Evolutionary conservation across 495 filamentous ascomycete genomes (phyloP).

Genomic region (Polyplosphaeria fusca): DNA sequence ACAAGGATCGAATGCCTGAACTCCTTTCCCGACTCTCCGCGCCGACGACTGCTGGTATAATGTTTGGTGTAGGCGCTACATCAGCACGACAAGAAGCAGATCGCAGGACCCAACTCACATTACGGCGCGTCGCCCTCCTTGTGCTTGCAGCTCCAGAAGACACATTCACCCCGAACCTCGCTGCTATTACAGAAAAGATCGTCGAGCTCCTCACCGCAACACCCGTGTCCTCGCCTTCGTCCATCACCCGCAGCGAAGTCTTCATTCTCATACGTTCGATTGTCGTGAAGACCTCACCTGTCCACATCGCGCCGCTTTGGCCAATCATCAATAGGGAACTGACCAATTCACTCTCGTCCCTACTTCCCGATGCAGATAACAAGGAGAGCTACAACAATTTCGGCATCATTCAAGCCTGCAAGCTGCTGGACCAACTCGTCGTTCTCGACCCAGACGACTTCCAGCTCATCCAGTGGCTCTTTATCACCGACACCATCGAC

Average conservation of each 20-base stretch:
- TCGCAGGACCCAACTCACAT: constrained; percentile 84
- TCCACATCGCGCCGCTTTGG: constrained; percentile 82
- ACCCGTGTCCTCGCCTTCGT: constrained; percentile 84
- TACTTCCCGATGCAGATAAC: constrained; percentile 61
- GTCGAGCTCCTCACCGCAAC: constrained; percentile 86
- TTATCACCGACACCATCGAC: constrained; percentile 94
- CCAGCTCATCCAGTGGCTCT: constrained; percentile 93
- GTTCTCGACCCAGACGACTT: constrained; percentile 91
- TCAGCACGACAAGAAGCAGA: constrained; percentile 93
- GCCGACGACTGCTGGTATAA: constrained; percentile 91
- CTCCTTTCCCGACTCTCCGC: constrained; percentile 72
- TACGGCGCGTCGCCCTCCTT: constrained; percentile 75
- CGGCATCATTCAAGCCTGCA: constrained; percentile 82
- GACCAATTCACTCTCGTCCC: constrained; percentile 73
- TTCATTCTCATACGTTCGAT: constrained; percentile 85
- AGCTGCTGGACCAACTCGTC: constrained; percentile 81
- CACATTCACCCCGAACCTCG: constrained; percentile 72
- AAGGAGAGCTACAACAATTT: constrained; percentile 73
- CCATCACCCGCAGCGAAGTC: constrained; percentile 79
- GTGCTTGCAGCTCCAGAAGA: constrained; percentile 71
- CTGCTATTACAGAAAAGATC: constrained; percentile 72
- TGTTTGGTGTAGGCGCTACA: constrained; percentile 94
- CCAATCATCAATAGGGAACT: constrained; percentile 85
- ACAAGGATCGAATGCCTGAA: constrained; percentile 86
- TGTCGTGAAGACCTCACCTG: constrained; percentile 67